Evolutionary conservation across 345 rosid species (phyloP).

Genomic region (Dipteronia dyeriana): DNA sequence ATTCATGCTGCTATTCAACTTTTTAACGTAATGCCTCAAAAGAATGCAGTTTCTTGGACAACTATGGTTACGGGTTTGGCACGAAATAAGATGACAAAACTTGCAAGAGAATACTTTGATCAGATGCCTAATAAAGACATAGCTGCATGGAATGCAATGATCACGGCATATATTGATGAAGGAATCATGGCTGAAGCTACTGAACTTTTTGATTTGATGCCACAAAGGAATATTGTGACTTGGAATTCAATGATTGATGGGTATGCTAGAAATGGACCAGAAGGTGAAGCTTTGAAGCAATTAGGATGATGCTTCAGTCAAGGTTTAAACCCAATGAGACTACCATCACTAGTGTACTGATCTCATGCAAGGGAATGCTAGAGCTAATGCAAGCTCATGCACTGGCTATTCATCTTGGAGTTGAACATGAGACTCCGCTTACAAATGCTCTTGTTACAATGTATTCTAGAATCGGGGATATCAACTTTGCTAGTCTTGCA

Average conservation of each 20-base stretch:
- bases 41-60: slow-evolving; percentile 46
- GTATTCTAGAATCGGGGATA: slow-evolving; percentile 41
- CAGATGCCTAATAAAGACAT: slow-evolving; percentile 36
- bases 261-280: slow-evolving; percentile 37
- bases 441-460: slow-evolving; percentile 37
- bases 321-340: slow-evolving; percentile 33
- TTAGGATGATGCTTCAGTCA: slow-evolving; percentile 34
- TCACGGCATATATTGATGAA: slow-evolving; percentile 30
- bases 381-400: slow-evolving; percentile 41
- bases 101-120: slow-evolving; percentile 37
- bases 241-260: slow-evolving; percentile 50
- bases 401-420: slow-evolving; percentile 35
- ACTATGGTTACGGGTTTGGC: slow-evolving; percentile 38
- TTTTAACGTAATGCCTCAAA: slow-evolving; percentile 42
- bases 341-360: slow-evolving; percentile 39
- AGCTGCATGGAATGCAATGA: slow-evolving; percentile 47
- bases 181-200: slow-evolving; percentile 35
- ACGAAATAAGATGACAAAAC: slow-evolving; percentile 29
- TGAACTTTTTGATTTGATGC: slow-evolving; percentile 37
- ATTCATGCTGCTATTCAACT: slow-evolving; percentile 32
- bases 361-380: slow-evolving; percentile 27
- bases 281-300: slow-evolving; percentile 35
- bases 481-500: slow-evolving; percentile 33
- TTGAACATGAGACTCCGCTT: slow-evolving; percentile 29
- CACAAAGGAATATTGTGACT: slow-evolving; percentile 29